Conservation (phyloP, 2,329 filamentous ascomycete species). For the Colletotrichum sp. region DNA sequence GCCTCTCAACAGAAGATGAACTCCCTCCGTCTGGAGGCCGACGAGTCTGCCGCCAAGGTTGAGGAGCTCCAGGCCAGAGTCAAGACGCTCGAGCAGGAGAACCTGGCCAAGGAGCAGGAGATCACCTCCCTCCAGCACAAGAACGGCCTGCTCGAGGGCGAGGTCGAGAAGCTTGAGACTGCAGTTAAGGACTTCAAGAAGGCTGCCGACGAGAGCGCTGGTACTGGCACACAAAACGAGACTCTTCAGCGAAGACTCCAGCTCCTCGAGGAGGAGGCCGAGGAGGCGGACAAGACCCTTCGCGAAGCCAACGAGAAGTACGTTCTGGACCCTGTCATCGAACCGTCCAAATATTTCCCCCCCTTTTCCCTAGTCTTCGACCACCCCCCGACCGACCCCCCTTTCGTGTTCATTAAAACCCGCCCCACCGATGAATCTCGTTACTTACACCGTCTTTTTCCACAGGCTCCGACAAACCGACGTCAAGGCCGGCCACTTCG, state of each 20-base stretch:
- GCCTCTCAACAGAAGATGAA: constrained; percentile 80
- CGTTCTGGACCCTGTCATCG: constrained; percentile 39
- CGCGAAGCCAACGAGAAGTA: constrained; percentile 99
- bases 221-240: constrained; percentile 88
- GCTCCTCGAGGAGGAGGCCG: constrained; percentile 96
- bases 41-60: constrained; percentile 79
- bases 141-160: constrained; percentile 86
- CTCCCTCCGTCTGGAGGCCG: constrained; percentile 91
- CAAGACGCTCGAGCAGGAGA: constrained; percentile 93
- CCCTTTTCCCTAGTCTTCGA: background rate
- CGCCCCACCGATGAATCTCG: constrained; percentile 11
- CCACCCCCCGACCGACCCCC: background rate
- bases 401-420: constrained; percentile 11
- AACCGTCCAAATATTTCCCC: constrained; percentile 8
- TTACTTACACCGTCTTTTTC: constrained; percentile 22
- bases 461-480: constrained; percentile 95
- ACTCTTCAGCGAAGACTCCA: constrained; percentile 89
- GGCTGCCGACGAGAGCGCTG: constrained; percentile 81
- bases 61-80: constrained; percentile 88
- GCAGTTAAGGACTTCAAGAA: constrained; percentile 88
- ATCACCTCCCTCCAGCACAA: constrained; percentile 96
- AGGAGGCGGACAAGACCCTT: constrained; percentile 94
- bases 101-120: constrained; percentile 95
- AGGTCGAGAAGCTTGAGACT: constrained; percentile 91
- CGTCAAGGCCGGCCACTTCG: constrained; percentile 98